Evolutionary conservation across 73 alveolate species (phyloP).

Genomic region (Paramecium caudatum): DNA sequence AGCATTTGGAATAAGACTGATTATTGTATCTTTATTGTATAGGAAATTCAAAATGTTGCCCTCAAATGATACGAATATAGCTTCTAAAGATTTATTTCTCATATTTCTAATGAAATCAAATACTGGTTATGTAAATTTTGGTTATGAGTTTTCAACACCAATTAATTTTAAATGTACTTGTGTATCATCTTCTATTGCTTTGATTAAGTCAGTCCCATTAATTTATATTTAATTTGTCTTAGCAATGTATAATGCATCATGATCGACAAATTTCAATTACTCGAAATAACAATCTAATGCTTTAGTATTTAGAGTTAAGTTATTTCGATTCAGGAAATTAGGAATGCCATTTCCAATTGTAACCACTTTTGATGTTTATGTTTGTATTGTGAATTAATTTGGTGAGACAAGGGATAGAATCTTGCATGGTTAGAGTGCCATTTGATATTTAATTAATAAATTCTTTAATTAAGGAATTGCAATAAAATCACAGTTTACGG

Average conservation of each 20-base stretch:
- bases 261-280: background rate
- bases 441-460: slow-evolving; percentile 25
- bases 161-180: slow-evolving; percentile 1
- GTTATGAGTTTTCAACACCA: background rate
- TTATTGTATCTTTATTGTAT: slow-evolving; percentile 21
- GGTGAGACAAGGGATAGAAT: slow-evolving; percentile 44
- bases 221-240: slow-evolving; percentile 9
- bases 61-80: slow-evolving; percentile 25
- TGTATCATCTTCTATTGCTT: background rate
- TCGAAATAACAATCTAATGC: background rate
- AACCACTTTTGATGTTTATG: background rate
- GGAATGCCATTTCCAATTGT: slow-evolving; percentile 25
- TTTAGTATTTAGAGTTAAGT: background rate
- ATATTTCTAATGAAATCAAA: slow-evolving; percentile 10
- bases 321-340: background rate
- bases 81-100: slow-evolving; percentile 15
- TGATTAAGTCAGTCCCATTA: background rate
- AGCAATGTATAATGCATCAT: slow-evolving; percentile 11
- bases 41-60: slow-evolving; percentile 32
- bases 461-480: background rate
- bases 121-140: background rate
- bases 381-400: slow-evolving; percentile 6
- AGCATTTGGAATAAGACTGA: slow-evolving; percentile 33
- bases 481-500: background rate
- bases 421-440: slow-evolving; percentile 54